These are phyloP conservation scores for Bipolaris gigantea DNA, from an alignment of 2,329 filamentous ascomycete genomes.

Conservation along the genomic window DNA sequence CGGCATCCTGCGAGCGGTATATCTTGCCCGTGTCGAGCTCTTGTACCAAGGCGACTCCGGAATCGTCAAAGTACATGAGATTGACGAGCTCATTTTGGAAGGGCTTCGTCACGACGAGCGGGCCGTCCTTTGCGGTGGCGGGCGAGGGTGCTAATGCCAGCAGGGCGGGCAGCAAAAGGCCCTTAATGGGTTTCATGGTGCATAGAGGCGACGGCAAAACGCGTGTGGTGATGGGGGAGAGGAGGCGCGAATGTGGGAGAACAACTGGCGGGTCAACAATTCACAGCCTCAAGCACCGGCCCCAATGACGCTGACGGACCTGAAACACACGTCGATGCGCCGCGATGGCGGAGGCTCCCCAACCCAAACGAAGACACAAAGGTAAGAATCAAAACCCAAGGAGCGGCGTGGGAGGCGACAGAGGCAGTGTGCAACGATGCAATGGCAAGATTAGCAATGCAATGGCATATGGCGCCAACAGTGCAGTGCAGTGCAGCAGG, in stretches of 20 bases:
- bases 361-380: neutral
- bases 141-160: slow-evolving; percentile 48
- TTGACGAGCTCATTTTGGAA: slow-evolving; percentile 69
- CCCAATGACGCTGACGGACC: slow-evolving; percentile 33
- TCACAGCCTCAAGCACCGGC: slow-evolving; percentile 37
- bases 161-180: slow-evolving; percentile 54
- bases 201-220: slow-evolving; percentile 32
- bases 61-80: slow-evolving; percentile 89
- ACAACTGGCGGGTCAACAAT: slow-evolving; percentile 42
- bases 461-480: slow-evolving; percentile 4
- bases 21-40: slow-evolving; percentile 66
- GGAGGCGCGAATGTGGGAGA: slow-evolving; percentile 23
- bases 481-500: neutral
- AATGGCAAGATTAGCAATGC: neutral
- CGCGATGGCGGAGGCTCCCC: slow-evolving; percentile 13
- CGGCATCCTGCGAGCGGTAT: slow-evolving; percentile 79
- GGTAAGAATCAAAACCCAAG: neutral
- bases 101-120: slow-evolving; percentile 64
- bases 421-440: neutral
- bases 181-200: slow-evolving; percentile 45
- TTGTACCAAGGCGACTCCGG: slow-evolving; percentile 76
- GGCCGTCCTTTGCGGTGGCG: slow-evolving; percentile 58
- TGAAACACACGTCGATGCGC: slow-evolving; percentile 38
- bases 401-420: neutral
- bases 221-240: slow-evolving; percentile 19